Evolutionary conservation across 257 asterid genomes (phyloP).

Genomic region (Salvia hispanica): DNA sequence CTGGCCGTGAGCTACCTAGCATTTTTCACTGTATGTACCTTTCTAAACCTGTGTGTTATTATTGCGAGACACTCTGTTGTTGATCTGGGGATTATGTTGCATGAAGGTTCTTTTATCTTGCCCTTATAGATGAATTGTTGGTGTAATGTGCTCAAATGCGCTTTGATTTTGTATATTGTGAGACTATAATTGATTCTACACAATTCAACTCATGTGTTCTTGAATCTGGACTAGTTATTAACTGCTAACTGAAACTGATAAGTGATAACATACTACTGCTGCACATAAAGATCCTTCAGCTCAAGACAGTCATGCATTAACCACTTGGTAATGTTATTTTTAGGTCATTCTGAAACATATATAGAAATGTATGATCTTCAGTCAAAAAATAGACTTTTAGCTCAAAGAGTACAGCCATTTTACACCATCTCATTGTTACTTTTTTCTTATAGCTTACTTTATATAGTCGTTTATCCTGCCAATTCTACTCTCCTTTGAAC

Average conservation of each 20-base stretch:
- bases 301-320: constrained; percentile 16
- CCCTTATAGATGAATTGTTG: constrained; percentile 3
- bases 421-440: constrained; percentile 8
- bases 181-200: constrained; percentile 8
- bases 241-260: constrained; percentile 5
- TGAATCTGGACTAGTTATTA: background rate
- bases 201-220: constrained; percentile 16
- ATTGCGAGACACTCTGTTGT: constrained; percentile 22
- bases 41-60: constrained; percentile 30
- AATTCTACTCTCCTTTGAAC: background rate
- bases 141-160: constrained; percentile 6
- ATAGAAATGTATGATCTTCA: background rate
- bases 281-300: background rate
- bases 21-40: constrained; percentile 75
- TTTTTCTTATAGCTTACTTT: background rate
- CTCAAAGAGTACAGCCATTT: background rate
- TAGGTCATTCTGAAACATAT: constrained; percentile 2
- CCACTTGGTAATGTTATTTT: constrained; percentile 9
- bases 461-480: background rate
- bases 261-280: background rate
- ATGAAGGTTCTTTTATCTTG: background rate
- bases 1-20: constrained; percentile 97
- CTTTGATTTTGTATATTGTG: constrained; percentile 13
- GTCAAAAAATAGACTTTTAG: constrained; percentile 1
- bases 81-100: constrained; percentile 15